These are phyloP conservation scores for Stereocaulon alpinum DNA, from an alignment of 495 filamentous ascomycete species.

Conservation along the genomic window DNA sequence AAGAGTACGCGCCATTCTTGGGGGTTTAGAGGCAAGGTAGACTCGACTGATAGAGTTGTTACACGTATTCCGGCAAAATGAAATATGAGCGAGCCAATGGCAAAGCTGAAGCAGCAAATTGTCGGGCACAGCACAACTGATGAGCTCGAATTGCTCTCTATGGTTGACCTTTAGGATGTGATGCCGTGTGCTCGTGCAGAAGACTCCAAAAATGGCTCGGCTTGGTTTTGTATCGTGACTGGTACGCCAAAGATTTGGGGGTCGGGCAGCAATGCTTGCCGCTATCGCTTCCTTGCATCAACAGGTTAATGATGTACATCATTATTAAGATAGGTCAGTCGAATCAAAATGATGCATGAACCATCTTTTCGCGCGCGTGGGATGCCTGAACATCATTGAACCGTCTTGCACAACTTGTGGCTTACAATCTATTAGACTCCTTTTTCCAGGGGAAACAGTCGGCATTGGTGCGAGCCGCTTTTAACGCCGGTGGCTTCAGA, in stretches of 20 bases:
- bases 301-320: constrained; percentile 13
- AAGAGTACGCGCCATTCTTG: constrained; percentile 1
- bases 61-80: constrained; percentile 2
- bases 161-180: constrained; percentile 4
- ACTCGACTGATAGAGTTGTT: background rate
- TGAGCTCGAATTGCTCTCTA: background rate
- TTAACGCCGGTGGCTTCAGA: background rate
- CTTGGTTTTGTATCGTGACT: background rate
- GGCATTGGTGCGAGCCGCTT: background rate
- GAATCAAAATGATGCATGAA: constrained; percentile 14
- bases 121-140: background rate
- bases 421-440: background rate
- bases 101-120: background rate
- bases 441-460: background rate
- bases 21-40: background rate
- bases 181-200: constrained; percentile 3
- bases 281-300: constrained; percentile 16
- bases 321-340: constrained; percentile 13
- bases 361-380: constrained; percentile 7
- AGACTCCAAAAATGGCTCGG: constrained; percentile 3
- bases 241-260: constrained; percentile 6
- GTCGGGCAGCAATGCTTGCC: constrained; percentile 21
- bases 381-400: background rate
- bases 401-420: background rate
- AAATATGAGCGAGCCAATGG: background rate